Conservation (phyloP, 345 rosid species). For the Ceriops tagal region DNA sequence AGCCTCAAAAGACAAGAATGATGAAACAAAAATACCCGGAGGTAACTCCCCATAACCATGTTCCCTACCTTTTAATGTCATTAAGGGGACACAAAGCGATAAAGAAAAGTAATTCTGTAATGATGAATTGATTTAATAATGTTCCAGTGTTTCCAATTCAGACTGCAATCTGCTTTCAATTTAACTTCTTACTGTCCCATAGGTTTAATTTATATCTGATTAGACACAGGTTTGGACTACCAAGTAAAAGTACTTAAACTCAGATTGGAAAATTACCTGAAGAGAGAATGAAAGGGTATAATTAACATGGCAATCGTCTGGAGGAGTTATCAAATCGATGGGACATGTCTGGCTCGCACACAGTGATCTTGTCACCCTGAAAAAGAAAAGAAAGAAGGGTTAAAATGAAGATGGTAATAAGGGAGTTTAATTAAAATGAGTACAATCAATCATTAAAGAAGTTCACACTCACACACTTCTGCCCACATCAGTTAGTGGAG, state of each 20-base stretch:
- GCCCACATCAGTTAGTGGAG: conserved; percentile 71
- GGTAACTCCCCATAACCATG: too few species aligned
- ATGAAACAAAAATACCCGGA: too few species aligned
- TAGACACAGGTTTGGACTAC: background rate
- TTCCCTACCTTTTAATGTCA: too few species aligned
- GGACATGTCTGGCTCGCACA: conserved; percentile 86
- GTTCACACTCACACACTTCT: conserved; percentile 78
- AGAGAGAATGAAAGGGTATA: conserved; percentile 85
- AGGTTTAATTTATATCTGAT: background rate
- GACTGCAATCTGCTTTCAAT: background rate
- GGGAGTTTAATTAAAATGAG: conserved; percentile 5
- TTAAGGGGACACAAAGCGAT: too few species aligned
- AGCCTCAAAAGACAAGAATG: too few species aligned
- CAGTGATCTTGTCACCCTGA: conserved; percentile 70
- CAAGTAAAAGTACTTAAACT: conserved; percentile 8
- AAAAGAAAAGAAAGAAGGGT: conserved; percentile 16
- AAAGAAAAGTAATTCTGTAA: too few species aligned
- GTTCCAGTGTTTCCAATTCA: background rate
- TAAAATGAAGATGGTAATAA: conserved; percentile 10
- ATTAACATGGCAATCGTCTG: conserved; percentile 98
- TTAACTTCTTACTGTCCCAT: background rate
- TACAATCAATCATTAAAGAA: conserved; percentile 8
- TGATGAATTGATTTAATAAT: background rate
- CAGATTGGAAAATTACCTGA: conserved; percentile 52
- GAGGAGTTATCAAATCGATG: conserved; percentile 82